Conservation (phyloP, 2,329 filamentous ascomycete species). For the Sporothrix variecibatus region DNA sequence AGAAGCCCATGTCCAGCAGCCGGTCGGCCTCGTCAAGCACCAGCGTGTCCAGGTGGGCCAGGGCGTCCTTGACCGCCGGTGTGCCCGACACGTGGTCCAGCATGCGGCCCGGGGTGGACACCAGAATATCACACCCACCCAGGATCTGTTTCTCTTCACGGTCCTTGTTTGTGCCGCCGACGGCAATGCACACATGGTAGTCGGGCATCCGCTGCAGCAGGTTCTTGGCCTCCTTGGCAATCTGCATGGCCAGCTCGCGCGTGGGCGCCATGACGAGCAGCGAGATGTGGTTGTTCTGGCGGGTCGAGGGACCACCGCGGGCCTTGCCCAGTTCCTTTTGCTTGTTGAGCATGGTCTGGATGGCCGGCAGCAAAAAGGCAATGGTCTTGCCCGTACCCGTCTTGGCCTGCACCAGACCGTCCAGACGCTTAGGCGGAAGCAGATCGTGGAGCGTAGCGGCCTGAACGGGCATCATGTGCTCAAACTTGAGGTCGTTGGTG, state of each 20-base stretch:
- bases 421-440: constrained; percentile 47
- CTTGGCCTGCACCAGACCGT: constrained; percentile 76
- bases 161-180: constrained; percentile 76
- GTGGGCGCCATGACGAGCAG: constrained; percentile 70
- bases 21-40: constrained; percentile 84
- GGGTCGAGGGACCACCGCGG: constrained; percentile 28
- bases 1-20: constrained; percentile 81
- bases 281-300: constrained; percentile 47
- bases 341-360: constrained; percentile 69
- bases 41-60: constrained; percentile 71
- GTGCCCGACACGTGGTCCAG: constrained; percentile 77
- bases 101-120: constrained; percentile 78
- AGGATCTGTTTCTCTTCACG: constrained; percentile 71
- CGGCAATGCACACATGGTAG: constrained; percentile 75
- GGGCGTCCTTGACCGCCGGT: constrained; percentile 65
- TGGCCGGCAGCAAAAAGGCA: constrained; percentile 79
- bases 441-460: constrained; percentile 53
- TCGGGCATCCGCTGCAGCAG: constrained; percentile 71
- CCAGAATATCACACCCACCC: constrained; percentile 73
- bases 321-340: constrained; percentile 32
- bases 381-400: constrained; percentile 87
- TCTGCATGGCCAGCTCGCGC: constrained; percentile 70
- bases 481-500: constrained; percentile 51
- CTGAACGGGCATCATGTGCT: constrained; percentile 59
- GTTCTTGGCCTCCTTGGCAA: constrained; percentile 69